Evolutionary conservation across 441 rosid genomes (phyloP).

Genomic region (Aquilaria agallochum): DNA sequence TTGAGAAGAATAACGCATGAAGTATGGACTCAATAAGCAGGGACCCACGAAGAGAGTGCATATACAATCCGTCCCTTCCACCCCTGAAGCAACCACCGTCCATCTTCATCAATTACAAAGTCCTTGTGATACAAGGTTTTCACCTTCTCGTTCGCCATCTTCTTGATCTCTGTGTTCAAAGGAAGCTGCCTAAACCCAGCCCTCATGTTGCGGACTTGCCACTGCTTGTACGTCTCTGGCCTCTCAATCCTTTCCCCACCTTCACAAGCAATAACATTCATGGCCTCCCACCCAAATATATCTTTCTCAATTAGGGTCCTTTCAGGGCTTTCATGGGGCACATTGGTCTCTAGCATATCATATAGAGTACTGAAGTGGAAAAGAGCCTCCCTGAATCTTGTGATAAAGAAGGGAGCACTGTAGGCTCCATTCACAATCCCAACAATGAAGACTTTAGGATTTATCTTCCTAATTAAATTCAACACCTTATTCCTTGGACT

Average conservation of each 20-base stretch:
- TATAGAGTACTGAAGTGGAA: slow-evolving; percentile 40
- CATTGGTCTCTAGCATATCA: slow-evolving; percentile 35
- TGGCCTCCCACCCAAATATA: slow-evolving; percentile 39
- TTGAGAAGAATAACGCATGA: background rate
- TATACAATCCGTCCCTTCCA: slow-evolving; percentile 43
- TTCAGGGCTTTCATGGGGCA: slow-evolving; percentile 42
- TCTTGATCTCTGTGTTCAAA: slow-evolving; percentile 30
- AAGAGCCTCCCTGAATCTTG: slow-evolving; percentile 46
- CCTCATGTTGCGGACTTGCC: slow-evolving; percentile 33
- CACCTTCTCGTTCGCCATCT: slow-evolving; percentile 33
- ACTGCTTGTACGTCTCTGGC: slow-evolving; percentile 50
- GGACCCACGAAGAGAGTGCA: slow-evolving; percentile 39
- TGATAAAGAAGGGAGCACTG: slow-evolving; percentile 41
- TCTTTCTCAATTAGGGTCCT: slow-evolving; percentile 40
- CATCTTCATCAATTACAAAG: slow-evolving; percentile 31
- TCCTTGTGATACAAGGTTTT: slow-evolving; percentile 34
- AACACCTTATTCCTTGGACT: slow-evolving; percentile 40
- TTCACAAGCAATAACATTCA: slow-evolving; percentile 49
- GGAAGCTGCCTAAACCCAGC: slow-evolving; percentile 39
- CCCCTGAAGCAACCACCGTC: slow-evolving; percentile 41
- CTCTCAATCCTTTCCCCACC: slow-evolving; percentile 47
- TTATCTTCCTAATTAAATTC: slow-evolving; percentile 31
- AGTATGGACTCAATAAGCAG: slow-evolving; percentile 15
- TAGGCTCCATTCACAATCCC: slow-evolving; percentile 38
- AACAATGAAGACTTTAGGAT: slow-evolving; percentile 32